Evolutionary conservation across 768 basidiomycete species (phyloP).

Genomic region (Mycena galopus): DNA sequence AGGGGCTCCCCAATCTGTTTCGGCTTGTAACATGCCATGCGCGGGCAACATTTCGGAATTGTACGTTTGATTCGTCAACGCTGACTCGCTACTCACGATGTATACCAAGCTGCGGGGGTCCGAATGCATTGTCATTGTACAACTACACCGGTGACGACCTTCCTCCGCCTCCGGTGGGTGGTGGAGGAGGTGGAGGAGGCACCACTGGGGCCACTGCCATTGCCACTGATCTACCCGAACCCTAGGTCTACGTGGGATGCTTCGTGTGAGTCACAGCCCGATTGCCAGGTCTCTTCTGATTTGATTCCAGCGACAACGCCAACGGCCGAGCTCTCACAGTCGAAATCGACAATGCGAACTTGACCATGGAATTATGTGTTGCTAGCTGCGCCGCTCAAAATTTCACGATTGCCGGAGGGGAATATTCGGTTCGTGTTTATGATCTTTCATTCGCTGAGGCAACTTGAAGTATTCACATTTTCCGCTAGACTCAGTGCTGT

Average conservation of each 20-base stretch:
- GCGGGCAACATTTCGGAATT: conserved; percentile 72
- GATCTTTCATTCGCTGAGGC: neutral
- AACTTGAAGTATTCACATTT: conserved; percentile 56
- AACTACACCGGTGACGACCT: conserved; percentile 75
- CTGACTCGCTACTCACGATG: neutral
- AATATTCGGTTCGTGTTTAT: conserved; percentile 65
- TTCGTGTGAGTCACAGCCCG: conserved; percentile 63
- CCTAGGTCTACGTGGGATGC: conserved; percentile 74
- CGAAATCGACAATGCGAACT: conserved; percentile 38
- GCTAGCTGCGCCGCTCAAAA: conserved; percentile 64
- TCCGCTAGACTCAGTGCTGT: conserved; percentile 55
- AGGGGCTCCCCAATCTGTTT: conserved; percentile 59
- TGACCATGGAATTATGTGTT: conserved; percentile 76
- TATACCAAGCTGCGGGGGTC: conserved; percentile 71
- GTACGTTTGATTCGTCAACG: neutral
- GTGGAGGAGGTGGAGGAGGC: conserved; percentile 48
- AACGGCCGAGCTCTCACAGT: conserved; percentile 68
- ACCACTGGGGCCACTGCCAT: conserved; percentile 39
- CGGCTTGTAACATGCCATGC: conserved; percentile 78
- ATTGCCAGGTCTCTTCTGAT: neutral
- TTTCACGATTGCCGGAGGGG: conserved; percentile 77
- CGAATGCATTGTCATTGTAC: conserved; percentile 73
- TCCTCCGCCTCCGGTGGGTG: conserved; percentile 51
- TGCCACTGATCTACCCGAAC: conserved; percentile 65
- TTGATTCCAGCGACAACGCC: conserved; percentile 65